Base-by-base conservation (phyloP, 495 filamentous ascomycete genomes). In the Xylaria venustula region DNA sequence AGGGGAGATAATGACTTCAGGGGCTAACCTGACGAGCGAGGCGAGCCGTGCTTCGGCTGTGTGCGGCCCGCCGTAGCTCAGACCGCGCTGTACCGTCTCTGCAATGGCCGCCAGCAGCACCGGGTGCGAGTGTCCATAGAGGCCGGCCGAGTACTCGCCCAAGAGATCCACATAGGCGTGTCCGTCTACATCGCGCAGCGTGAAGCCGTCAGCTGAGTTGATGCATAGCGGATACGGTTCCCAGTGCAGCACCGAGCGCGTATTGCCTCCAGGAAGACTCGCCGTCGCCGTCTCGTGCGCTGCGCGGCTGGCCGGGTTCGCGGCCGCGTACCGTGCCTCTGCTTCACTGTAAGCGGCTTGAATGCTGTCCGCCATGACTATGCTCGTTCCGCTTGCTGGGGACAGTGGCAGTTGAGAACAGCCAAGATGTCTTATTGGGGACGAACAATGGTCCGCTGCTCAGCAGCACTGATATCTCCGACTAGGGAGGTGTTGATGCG, bases 251-350 rank as follows among this genome's bases (percentile, higher is more conserved):
- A 86, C 71, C 2, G 80, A 82, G 17, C 86, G 73, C 12, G 86
- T 88, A 64, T 87, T 88, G 41, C 86, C 86, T 15, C 85, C 85
- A 0, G 85, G 85, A 3, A 87, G 69, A 41, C 71, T 64, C 32
- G 72, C 32, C 20, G 68, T 57, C 19, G 81, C 79, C 32, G 69
- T 57, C 17, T 74, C 66, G 47, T 80, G 73, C 7, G 73, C 67
- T 9, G 62, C 54, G 17, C 71, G 58, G 64, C 77, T 80, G 11
- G 53, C 41, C 1, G 71, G 67, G 64, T 81, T 79, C 34, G 63
- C 54, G 25, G 66, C 25, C 19, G 64, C 62, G 53, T 71, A 77
- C 12, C 73, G 64, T 4, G 61, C 64, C 50, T 69, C 61, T 7
- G 75, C 74, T 7, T 65, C 67, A 3, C 32, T 11, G 36, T 75